Evolutionary conservation across 208 protist genomes (phyloP).

Genomic region (Herpetomonas tarakana): DNA sequence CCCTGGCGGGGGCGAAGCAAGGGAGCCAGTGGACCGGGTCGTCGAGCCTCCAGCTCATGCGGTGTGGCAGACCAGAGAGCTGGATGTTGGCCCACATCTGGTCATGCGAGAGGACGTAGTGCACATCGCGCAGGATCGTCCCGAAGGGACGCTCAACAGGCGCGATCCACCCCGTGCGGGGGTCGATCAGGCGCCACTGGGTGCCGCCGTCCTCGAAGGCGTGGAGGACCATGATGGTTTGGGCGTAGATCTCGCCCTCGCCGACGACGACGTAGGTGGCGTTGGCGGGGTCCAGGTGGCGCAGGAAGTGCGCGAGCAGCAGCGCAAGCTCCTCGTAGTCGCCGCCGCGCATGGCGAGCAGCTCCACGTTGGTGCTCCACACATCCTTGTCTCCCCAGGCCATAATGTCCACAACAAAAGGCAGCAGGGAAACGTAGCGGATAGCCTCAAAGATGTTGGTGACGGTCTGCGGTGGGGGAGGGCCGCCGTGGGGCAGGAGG

Average conservation of each 20-base stretch:
- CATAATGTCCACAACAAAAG: conserved; percentile 58
- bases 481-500: conserved; percentile 55
- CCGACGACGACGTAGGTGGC: conserved; percentile 64
- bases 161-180: conserved; percentile 43
- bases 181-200: conserved; percentile 67
- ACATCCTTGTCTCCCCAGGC: conserved; percentile 57
- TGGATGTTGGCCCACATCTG: conserved; percentile 83
- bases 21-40: conserved; percentile 59
- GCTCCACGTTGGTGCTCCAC: conserved; percentile 77
- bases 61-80: conserved; percentile 66
- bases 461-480: conserved; percentile 49
- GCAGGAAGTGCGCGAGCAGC: conserved; percentile 74
- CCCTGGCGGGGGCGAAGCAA: conserved; percentile 46
- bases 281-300: conserved; percentile 46
- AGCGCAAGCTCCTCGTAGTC: conserved; percentile 80
- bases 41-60: conserved; percentile 76
- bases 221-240: conserved; percentile 70
- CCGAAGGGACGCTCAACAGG: conserved; percentile 45
- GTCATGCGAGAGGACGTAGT: conserved; percentile 71
- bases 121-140: conserved; percentile 59
- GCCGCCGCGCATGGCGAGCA: conserved; percentile 52
- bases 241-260: conserved; percentile 44
- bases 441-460: conserved; percentile 66
- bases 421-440: conserved; percentile 71
- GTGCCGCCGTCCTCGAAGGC: conserved; percentile 28